Evolutionary conservation across 2,329 filamentous ascomycete species (phyloP).

Genomic region (Alternaria infectoria): DNA sequence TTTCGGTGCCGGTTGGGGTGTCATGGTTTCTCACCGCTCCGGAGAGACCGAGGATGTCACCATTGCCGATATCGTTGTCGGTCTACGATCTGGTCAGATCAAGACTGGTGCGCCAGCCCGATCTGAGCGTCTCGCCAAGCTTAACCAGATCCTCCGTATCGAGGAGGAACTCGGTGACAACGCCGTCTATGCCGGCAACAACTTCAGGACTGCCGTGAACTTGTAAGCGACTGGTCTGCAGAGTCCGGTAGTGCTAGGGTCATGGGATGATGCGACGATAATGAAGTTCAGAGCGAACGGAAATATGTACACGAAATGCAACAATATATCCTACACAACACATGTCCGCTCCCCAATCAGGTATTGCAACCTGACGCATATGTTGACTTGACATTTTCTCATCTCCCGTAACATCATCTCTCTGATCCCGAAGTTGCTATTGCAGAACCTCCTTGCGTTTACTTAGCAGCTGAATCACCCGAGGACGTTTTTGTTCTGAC

Average conservation of each 20-base stretch:
- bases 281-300: slow-evolving; percentile 7
- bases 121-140: slow-evolving; percentile 98
- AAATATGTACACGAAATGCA: slow-evolving; percentile 9
- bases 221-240: slow-evolving; percentile 50
- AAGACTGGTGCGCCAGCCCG: slow-evolving; percentile 69
- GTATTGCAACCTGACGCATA: not conserved
- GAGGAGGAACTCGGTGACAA: slow-evolving; percentile 92
- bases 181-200: slow-evolving; percentile 87
- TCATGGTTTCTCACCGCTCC: slow-evolving; percentile 99
- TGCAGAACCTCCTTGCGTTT: not conserved
- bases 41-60: slow-evolving; percentile 99
- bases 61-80: slow-evolving; percentile 96
- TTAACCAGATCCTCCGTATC: slow-evolving; percentile 99
- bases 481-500: not conserved
- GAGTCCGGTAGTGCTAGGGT: not conserved
- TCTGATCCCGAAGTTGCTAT: not conserved
- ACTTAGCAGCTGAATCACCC: not conserved
- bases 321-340: slow-evolving; percentile 1
- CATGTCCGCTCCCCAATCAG: not conserved
- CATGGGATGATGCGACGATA: slow-evolving; percentile 5
- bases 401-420: not conserved
- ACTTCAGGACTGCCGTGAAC: slow-evolving; percentile 91
- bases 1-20: slow-evolving; percentile 90
- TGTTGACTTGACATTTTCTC: not conserved
- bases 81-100: slow-evolving; percentile 96